Conservation (phyloP, 164 flowering plant species). For the Warburgia ugandensis region DNA sequence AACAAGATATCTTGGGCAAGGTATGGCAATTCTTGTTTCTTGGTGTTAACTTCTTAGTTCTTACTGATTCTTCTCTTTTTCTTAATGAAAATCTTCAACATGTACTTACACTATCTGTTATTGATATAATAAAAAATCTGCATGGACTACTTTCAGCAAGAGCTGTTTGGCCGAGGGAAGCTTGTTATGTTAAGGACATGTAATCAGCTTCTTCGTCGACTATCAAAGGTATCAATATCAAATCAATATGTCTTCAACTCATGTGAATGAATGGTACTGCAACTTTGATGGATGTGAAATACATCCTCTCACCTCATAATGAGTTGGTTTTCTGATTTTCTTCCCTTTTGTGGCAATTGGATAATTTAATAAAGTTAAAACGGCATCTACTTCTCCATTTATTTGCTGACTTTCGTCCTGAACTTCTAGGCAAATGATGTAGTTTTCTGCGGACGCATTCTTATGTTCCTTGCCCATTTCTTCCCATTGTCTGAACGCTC, state of each 20-base stretch:
- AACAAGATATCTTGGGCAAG: constrained; percentile 96
- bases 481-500: constrained; percentile 99
- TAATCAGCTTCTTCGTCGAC: constrained; percentile 96
- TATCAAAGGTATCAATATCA: constrained; percentile 63
- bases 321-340: not conserved
- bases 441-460: constrained; percentile 94
- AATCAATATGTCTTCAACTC: not conserved
- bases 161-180: constrained; percentile 93
- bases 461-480: constrained; percentile 95
- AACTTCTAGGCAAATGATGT: constrained; percentile 88
- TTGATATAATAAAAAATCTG: constrained; percentile 1
- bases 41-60: too few relatives aligned
- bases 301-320: too few relatives aligned
- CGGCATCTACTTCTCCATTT: not conserved
- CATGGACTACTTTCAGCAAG: constrained; percentile 49
- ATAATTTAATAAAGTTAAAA: not conserved
- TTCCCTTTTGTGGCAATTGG: not conserved
- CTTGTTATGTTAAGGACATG: constrained; percentile 99
- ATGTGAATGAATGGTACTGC: too few relatives aligned
- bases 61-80: not conserved
- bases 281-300: too few relatives aligned
- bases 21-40: too few relatives aligned
- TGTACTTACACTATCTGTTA: not conserved
- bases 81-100: constrained; percentile 1
- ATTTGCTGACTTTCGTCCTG: not conserved